These are phyloP conservation scores for Quercus lobata DNA, from an alignment of 331 rosid genomes.

Conservation along the genomic window DNA sequence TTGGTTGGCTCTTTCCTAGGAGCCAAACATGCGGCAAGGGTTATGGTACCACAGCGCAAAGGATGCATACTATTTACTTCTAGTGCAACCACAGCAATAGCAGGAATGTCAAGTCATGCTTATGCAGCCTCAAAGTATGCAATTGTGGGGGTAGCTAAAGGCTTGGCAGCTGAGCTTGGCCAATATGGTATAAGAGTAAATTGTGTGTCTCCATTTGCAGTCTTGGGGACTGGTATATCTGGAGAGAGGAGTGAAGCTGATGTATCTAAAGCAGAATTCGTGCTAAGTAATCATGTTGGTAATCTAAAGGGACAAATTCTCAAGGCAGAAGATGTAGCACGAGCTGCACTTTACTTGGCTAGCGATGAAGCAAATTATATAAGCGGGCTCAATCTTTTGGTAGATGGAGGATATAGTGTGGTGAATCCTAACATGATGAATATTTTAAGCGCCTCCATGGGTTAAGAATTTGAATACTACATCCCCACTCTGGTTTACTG, in stretches of 20 bases:
- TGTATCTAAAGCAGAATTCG: not conserved
- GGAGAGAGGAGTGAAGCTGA: not conserved
- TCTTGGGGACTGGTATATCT: not conserved
- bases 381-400: conserved; percentile 29
- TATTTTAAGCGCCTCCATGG: not conserved
- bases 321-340: conserved; percentile 32
- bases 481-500: too few species aligned
- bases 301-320: conserved; percentile 22
- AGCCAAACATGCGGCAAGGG: conserved; percentile 27
- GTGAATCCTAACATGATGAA: conserved; percentile 20
- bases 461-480: too few species aligned
- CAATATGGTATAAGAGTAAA: conserved; percentile 28
- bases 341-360: conserved; percentile 28
- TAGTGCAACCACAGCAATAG: conserved; percentile 20
- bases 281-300: not conserved
- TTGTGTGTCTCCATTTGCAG: conserved; percentile 28
- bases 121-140: conserved; percentile 35
- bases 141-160: conserved; percentile 23
- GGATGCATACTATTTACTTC: conserved; percentile 29
- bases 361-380: conserved; percentile 41
- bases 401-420: conserved; percentile 36
- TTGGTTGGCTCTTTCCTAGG: conserved; percentile 22
- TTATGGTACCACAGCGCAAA: not conserved
- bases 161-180: conserved; percentile 31
- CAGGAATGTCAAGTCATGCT: conserved; percentile 30